Evolutionary conservation across 345 rosid species (phyloP), one percentile per base, ranked within the genome.

Genomic region (Pelargonium nanum): DNA sequence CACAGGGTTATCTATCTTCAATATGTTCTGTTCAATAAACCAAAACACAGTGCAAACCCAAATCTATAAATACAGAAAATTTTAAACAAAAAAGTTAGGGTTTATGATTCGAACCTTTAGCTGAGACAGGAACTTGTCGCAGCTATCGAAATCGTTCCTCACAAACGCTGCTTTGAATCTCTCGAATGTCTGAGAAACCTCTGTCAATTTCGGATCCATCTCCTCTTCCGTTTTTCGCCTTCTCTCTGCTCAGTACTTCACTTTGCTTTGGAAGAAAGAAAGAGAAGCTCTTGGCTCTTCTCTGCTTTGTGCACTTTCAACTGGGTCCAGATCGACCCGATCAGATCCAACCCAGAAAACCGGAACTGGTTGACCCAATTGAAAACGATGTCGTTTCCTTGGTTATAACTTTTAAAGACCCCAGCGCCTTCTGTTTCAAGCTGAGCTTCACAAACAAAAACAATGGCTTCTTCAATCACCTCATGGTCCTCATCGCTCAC

Each of bases 161-260:
- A 78, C 68, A 22, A 79, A 75, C 0, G 96, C 90, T 1, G 99
- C 96, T 66, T 90, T 90, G 74, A 86, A 83, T 54, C 95, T 85
- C 75, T 83, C 88, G 71, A 94, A 90, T 53, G 76, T 83, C 82
- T 90, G 97, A 15, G 87, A 83, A 2, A 83, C 83, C 76, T 94
- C 97, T 0, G 83, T 78, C 5, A 82, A 72, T 79, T 83, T 89
- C 28, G 89, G 92, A 86, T 94, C 97, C 99, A 94, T 94, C 6
- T 55, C 71, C 62, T 60, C 48, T 40, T 56, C 21, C 61, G 53
- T 34, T 7, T 22, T 56, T 44, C 66, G n/a, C n/a, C n/a, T n/a
- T 50, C 21, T 8, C 26, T 58, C 21, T 61, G 25, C 65, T 26
- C 59, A 6, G 44, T 22, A 8, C 40, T 26, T 26, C 32, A 30